Base-by-base conservation (phyloP, 805 yeast species). In the Cyberlindnera sargentensis region DNA sequence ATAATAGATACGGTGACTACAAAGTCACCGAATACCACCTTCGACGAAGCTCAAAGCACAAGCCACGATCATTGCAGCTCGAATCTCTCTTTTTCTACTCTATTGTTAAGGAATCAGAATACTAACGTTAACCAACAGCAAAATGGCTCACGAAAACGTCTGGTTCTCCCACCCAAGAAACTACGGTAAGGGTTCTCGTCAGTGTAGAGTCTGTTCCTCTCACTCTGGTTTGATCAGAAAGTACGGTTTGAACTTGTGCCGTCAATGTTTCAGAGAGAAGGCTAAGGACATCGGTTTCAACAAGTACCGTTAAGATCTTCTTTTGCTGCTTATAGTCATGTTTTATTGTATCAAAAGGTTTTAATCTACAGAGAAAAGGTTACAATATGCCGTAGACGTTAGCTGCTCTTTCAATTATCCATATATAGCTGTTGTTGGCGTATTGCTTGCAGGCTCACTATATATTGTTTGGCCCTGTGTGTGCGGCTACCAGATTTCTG, bases 81-180 rank as follows among this genome's bases (percentile, higher is more conserved):
- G 20, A 15, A 15, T 15, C 20, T 15, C 20, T 15, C 20, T 15
- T 15, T 28, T 28, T 28, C 30, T 2, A 28, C 30, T 28, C 20
- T 15, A 15, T 15, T 15, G 20, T 3, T 36, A 15, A 5, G 26
- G 28, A 27, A 8, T 9, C 38, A 35, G 34, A 8, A 37, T 51
- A 53, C 60, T 55, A 56, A 58, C 60, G 25, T 11, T 37, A 28
- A 6, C 31, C 34, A 54, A 43, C 61, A 70, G 75, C 80, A 85
- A 76, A 52, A 90, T 90, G 98, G 96, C 97, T 84, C 98, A 90
- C 96, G 96, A 88, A 84, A 84, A 88, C 89, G 95, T 91, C 83
- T 93, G 99, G 99, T 93, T 76, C 84, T 90, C 98, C 73, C 99
- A 93, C 95, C 99, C 99, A 83, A 88, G 98, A 87, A 90, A 85